phyloP scores from a whole-genome alignment of 805 yeast genomes.

The Teunomyces atbi region DNA sequence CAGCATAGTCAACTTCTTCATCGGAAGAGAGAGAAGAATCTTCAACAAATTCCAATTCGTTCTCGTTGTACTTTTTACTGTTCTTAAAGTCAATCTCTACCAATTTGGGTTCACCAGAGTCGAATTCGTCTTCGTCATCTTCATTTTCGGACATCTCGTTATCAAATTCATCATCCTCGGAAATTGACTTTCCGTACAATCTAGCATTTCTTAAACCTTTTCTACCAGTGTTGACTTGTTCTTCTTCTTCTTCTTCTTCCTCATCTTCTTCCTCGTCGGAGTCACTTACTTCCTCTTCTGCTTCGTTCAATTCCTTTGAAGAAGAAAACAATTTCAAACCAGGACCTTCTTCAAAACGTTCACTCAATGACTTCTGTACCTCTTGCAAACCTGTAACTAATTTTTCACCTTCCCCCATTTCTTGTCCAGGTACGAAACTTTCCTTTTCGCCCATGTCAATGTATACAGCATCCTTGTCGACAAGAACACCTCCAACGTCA shows the following conservation, averaged over 20 bases:
- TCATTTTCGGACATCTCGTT: conserved; percentile 43
- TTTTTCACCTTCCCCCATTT: conserved; percentile 81
- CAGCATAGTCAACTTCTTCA: conserved; percentile 37
- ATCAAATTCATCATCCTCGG: conserved; percentile 46
- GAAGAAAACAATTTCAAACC: conserved; percentile 75
- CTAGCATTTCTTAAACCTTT: conserved; percentile 55
- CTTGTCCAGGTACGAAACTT: conserved; percentile 57
- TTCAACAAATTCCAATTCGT: conserved; percentile 44
- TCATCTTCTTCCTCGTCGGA: conserved; percentile 34
- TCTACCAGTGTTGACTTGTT: conserved; percentile 57
- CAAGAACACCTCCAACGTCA: conserved; percentile 97
- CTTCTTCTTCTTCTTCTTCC: conserved; percentile 32
- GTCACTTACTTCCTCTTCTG: conserved; percentile 38
- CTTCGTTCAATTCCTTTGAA: conserved; percentile 46
- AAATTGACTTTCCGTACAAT: conserved; percentile 52
- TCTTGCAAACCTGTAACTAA: conserved; percentile 79
- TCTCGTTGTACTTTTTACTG: conserved; percentile 30
- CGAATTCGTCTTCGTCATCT: conserved; percentile 33
- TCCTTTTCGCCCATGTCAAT: conserved; percentile 69
- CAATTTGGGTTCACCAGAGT: conserved; percentile 38
- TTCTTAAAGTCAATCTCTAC: conserved; percentile 50
- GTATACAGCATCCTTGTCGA: conserved; percentile 96
- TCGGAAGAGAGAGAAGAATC: conserved; percentile 46
- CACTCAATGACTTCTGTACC: conserved; percentile 58
- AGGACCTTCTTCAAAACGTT: conserved; percentile 56